Evolutionary conservation across 1,284 basidiomycete genomes (phyloP).

Genomic region (Trametes hirsuta): DNA sequence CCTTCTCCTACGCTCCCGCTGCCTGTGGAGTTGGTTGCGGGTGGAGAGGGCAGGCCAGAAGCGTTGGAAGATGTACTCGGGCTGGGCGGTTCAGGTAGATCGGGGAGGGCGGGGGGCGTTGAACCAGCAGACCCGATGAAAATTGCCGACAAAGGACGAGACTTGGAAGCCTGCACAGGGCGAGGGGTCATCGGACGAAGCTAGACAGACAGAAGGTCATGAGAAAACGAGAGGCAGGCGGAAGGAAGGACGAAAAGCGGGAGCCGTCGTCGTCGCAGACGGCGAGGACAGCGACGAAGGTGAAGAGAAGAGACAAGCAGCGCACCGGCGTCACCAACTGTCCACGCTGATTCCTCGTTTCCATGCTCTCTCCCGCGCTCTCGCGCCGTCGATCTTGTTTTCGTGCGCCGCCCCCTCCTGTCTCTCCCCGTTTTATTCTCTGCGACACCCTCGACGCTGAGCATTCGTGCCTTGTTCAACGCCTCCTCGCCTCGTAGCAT

Average conservation of each 20-base stretch:
- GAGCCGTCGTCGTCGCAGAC: slow-evolving; percentile 30
- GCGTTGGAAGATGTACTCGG: slow-evolving; percentile 51
- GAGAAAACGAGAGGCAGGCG: slow-evolving; percentile 30
- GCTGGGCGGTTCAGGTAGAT: slow-evolving; percentile 71
- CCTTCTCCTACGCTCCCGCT: slow-evolving; percentile 73
- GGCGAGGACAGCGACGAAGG: slow-evolving; percentile 27
- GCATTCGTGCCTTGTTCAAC: slow-evolving; percentile 5
- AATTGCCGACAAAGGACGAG: slow-evolving; percentile 49
- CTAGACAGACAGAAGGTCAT: slow-evolving; percentile 30
- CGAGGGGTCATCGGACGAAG: slow-evolving; percentile 40
- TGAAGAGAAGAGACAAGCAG: slow-evolving; percentile 27
- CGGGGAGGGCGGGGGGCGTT: slow-evolving; percentile 48
- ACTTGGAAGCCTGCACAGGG: slow-evolving; percentile 34
- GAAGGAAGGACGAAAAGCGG: slow-evolving; percentile 27
- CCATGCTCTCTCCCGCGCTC: slow-evolving; percentile 20
- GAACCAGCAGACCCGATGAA: slow-evolving; percentile 44
- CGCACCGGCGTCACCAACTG: slow-evolving; percentile 23
- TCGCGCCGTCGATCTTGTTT: slow-evolving; percentile 15
- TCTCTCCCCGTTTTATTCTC: slow-evolving; percentile 1
- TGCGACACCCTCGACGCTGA: background rate
- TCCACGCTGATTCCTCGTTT: slow-evolving; percentile 24
- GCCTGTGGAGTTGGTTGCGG: slow-evolving; percentile 79
- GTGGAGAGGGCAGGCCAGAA: slow-evolving; percentile 76
- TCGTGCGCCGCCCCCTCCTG: slow-evolving; percentile 1
- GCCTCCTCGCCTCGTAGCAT: background rate